Evolutionary conservation across 768 basidiomycete genomes (phyloP), one percentile per base, ranked within the genome.

Genomic region (Multifurca ochricompacta): DNA sequence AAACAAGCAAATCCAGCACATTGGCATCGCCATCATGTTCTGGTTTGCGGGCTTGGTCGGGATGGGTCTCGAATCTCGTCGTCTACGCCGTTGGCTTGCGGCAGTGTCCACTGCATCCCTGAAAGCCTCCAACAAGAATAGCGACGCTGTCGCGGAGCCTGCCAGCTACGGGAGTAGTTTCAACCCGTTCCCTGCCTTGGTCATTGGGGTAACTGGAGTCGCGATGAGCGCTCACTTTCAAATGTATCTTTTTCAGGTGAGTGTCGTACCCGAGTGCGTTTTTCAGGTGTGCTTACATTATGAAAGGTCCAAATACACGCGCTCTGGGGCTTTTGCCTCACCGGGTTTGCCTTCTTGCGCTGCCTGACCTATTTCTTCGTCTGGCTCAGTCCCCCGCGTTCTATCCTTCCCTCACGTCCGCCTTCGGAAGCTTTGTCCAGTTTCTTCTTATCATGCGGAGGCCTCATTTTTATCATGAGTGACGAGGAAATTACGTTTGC

Each of bases 211-310:
- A 36, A 94, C 93, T 10, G 95, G 94, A 19, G 78, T 85, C 2
- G 94, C 91, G 2, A 96, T 97, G 95, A 79, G 86, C 11, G 91
- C 91, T 0, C 95, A 98, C 67, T 77, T 80, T 51, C 94, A 97
- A 68, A 78, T 79, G 1, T 97, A 95, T 70, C 69, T 88, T n/a
- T 96, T 96, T 73, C 89, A 89, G 70, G 83, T 78, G 59, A 37
- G 66, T 49, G 18, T 14, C 6, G 3, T 9, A 31, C 31, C n/a
- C 14, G 19, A 14, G 9, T 21, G 2, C 13, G 6, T 10, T 48
- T 36, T 18, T 5, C 1, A 9, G 23, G 19, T 51, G 31, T 16
- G 18, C 40, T 37, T 5, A 60, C 21, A 14, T 18, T 3, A 10
- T 13, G 27, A 23, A 58, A 88, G 79, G 91, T 96, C 36, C 82